Evolutionary conservation across 2,329 filamentous ascomycete genomes (phyloP), one percentile per base, ranked within the genome.

Genomic region (Alternaria sp.): DNA sequence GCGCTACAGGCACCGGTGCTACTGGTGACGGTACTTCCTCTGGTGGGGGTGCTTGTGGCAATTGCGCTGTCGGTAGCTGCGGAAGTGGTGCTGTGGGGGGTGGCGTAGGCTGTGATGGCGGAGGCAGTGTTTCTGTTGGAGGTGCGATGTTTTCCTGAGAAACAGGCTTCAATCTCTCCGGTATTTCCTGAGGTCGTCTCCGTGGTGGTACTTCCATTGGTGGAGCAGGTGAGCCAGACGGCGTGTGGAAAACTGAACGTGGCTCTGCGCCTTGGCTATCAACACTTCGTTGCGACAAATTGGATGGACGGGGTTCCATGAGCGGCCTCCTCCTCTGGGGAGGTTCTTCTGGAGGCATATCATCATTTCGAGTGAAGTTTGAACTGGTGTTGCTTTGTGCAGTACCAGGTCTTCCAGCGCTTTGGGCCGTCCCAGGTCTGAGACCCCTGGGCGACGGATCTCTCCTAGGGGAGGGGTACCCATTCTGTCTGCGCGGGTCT

Each of bases 271-370:
- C 65, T 51, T 70, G 67, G 52, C 67, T 76, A 46, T 58, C 68
- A n/a, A 67, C 43, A 58, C 70, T 75, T 14, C 66, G 63, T 54
- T 74, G 69, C 5, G 73, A 74, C 30, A 62, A 48, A 14, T 73
- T 68, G 27, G 75, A 72, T 28, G 71, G 67, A 10, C 72, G 63
- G n/a, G 71, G 84, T 60, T 89, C 86, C 87, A 92, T 90, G 0
- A 89, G 87, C 2, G 89, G 89, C 50, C 89, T 81, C 74, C 85
- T 88, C 63, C 89, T 83, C 67, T 90, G 88, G 0, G 89, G 89
- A 1, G 76, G 74, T 38, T 75, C 73, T 32, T 77, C 74, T 53
- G 65, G 59, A 9, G 64, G 54, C 50, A 58, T 18, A 12, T 78
- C 76, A 4, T 79, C 77, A 28, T 60, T 69, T 9, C 72, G 71